phyloP scores from a whole-genome alignment of 192 early-diverging fungal genomes.

The Umbelopsis ramanniana region DNA sequence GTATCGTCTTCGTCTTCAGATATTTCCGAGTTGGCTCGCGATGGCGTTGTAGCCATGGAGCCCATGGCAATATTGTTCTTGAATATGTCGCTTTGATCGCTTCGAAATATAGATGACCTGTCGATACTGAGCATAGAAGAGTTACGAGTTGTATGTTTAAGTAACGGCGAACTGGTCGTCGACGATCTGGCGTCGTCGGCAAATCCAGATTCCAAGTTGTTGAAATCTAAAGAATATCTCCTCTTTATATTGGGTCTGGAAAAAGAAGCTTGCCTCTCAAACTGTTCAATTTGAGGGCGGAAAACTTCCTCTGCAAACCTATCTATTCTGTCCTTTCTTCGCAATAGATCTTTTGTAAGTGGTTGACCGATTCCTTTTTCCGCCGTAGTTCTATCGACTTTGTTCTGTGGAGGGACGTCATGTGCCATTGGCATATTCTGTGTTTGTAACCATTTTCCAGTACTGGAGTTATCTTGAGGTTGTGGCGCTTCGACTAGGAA shows the following conservation, averaged over 20 bases:
- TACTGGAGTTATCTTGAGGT: neutral
- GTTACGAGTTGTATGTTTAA: neutral
- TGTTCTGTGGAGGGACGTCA: neutral
- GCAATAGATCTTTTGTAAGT: neutral
- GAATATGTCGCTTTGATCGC: neutral
- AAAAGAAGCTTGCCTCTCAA: neutral
- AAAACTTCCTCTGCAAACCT: neutral
- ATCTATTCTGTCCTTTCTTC: conserved; percentile 3
- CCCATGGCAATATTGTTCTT: neutral
- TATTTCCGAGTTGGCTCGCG: neutral
- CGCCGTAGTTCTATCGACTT: neutral
- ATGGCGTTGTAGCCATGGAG: neutral
- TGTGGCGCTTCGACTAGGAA: neutral
- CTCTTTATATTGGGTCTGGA: neutral
- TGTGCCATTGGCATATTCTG: neutral
- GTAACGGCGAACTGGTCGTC: neutral
- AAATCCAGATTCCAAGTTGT: neutral
- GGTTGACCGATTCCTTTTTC: neutral
- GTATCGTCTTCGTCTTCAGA: neutral
- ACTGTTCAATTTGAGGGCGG: neutral
- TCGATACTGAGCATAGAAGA: neutral
- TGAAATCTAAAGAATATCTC: neutral
- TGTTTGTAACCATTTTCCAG: neutral
- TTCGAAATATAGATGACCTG: neutral
- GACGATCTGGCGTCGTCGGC: neutral